A percentile compares a stretch with the other conserved stretches of the same genome.
Evolutionary conservation across 306 rosid species (phyloP).

Genomic region (Begonia masoniana): DNA sequence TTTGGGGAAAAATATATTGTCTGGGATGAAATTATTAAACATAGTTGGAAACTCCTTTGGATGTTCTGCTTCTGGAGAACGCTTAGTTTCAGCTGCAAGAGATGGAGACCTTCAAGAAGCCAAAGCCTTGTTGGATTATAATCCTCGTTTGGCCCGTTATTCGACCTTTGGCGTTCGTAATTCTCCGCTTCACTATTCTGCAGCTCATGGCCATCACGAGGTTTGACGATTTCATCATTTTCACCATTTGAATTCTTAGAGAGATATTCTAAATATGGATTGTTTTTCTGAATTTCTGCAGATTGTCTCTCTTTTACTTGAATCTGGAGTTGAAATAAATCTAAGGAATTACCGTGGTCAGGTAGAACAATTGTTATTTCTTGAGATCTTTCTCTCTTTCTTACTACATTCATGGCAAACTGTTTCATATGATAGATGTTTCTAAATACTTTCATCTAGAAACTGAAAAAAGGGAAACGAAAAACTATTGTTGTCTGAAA

Average conservation of each 20-base stretch:
- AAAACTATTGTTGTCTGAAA: too few species aligned
- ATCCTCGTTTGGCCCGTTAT: slow-evolving; percentile 89
- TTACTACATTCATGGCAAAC: too few species aligned
- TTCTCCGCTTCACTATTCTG: slow-evolving; percentile 94
- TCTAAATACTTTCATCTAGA: too few species aligned
- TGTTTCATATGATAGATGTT: too few species aligned
- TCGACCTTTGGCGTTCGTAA: slow-evolving; percentile 93
- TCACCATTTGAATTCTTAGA: too few species aligned
- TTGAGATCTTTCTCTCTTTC: background rate
- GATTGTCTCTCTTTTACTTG: slow-evolving; percentile 85
- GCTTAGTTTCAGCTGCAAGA: slow-evolving; percentile 96
- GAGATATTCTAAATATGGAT: too few species aligned
- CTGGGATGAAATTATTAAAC: slow-evolving; percentile 50
- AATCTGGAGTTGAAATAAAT: slow-evolving; percentile 92
- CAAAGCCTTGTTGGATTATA: slow-evolving; percentile 81
- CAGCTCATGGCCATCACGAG: slow-evolving; percentile 99
- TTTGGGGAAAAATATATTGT: slow-evolving; percentile 2
- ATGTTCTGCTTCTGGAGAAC: slow-evolving; percentile 97
- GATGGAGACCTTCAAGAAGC: slow-evolving; percentile 99
- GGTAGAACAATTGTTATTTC: slow-evolving; percentile 22
- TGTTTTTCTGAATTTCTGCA: slow-evolving; percentile 10
- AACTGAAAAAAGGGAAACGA: too few species aligned
- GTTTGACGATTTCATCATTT: slow-evolving; percentile 16
- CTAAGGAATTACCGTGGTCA: slow-evolving; percentile 95
- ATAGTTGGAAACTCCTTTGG: slow-evolving; percentile 93